Evolutionary conservation across 1,284 basidiomycete genomes (phyloP), one percentile per base, ranked within the genome.

Genomic region (Trametes versicolor): DNA sequence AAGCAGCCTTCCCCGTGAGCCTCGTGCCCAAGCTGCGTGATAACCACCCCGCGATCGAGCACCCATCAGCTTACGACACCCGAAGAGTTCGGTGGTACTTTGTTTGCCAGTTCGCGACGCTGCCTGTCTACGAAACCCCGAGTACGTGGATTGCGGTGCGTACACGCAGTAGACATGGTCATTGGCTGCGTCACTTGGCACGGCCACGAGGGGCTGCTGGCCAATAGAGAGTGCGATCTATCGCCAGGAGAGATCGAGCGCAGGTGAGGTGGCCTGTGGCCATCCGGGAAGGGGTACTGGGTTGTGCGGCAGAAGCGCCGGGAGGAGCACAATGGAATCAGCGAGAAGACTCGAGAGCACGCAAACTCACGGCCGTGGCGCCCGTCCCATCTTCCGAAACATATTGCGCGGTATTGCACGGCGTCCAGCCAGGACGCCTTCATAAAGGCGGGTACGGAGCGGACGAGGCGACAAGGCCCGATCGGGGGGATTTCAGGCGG

Each of bases 371-470:
- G 51, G 8, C 36, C 17, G 39, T 5, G 36, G 19, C 52, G 52
- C 37, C 52, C 41, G 48, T 29, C 41, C 54, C 29, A 9, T 29
- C 41, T 4, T 56, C 41, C 53, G 53, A 27, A 10, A 41, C 9
- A 32, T 27, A 12, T 27, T 41, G 19, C 43, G 43, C 61, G 54
- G 60, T 25, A 48, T 54, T 43, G 45, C 37, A 48, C 58, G 60
- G 67, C 62, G 23, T 60, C 41, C 48, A 50, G 50, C 59, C 57
- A 64, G 62, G 52, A 60, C 45, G 34, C 60, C 57, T 66, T 69
- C 67, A 69, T 69, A 69, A 62, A 64, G 67, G 64, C 64, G 63
- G 58, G 55, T 19, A 64, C 68, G 68, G 68, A 50, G 60, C 68
- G 68, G 50, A 41, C 34, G 43, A 65, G 63, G 65, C 65, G 58